Base-by-base conservation (phyloP, 805 yeast genomes). In the Starmerella riodocensis region DNA sequence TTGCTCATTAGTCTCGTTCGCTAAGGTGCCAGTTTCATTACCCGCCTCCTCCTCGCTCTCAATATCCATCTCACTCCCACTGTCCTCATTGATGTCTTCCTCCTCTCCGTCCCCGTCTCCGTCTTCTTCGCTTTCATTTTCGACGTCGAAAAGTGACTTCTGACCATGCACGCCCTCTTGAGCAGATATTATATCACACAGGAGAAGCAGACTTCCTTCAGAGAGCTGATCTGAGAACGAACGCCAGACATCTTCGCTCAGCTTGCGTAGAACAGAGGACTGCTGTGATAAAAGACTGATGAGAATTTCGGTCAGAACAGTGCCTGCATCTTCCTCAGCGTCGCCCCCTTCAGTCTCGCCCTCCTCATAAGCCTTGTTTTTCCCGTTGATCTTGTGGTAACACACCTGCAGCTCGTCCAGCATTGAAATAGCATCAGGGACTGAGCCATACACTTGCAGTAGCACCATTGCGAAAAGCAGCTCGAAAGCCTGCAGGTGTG, bases 81-180 rank as follows among this genome's bases (percentile, higher is more conserved):
- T 62, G 0, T 56, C 65, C 2, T 56, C 64, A 1, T 50, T 65
- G 1, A 54, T 61, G 0, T 58, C 63, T 0, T 58, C 67, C 2
- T 60, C 70, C 0, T 57, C 71, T 2, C 58, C 68, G 25, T 66
- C 76, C 4, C 43, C 50, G 4, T 48, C 59, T 3, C 44, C 57
- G 1, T 42, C 56, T 2, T 40, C 49, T 16, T 63, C 71, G 29
- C 54, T 63, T 14, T 63, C 74, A 34, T 67, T 67, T 9, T 65
- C 82, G 12, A 70, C 74, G 42, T 80, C 82, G 54, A 86, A 86
- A 51, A 88, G 60, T 33, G 70, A 70, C 20, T 69, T 67, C 57
- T 82, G 91, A 1, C 96, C 96, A 49, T 77, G 76, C 45, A 76
- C 73, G 56, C 80, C 82, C 57, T 86, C 96, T 53, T 72, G 75